Evolutionary conservation across 352 stramenopile genomes (phyloP).

Genomic region (Pseudoperonospora humuli): DNA sequence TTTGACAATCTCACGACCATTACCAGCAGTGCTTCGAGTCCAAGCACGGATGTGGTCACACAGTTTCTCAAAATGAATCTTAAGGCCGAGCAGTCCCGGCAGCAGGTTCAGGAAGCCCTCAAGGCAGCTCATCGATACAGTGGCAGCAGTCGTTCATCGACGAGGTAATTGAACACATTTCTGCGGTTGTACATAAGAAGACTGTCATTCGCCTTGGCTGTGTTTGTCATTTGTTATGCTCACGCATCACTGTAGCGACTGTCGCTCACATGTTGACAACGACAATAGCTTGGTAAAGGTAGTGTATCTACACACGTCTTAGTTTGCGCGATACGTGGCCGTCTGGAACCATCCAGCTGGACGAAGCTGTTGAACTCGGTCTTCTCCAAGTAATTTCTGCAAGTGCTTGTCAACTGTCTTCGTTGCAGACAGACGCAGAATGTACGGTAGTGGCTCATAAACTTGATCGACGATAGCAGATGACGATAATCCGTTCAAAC

Average conservation of each 20-base stretch:
- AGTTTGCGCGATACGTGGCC: constrained; percentile 30
- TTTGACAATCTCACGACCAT: constrained; percentile 10
- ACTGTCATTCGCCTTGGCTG: constrained; percentile 9
- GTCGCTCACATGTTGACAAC: no score
- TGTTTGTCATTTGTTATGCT: constrained; percentile 26
- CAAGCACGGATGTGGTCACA: constrained; percentile 48
- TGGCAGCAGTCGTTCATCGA: constrained; percentile 11
- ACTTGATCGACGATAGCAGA: constrained; percentile 44
- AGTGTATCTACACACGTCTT: neutral
- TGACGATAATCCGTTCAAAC: constrained; percentile 17
- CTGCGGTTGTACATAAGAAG: constrained; percentile 17
- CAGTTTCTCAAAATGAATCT: constrained; percentile 77
- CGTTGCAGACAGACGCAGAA: constrained; percentile 40
- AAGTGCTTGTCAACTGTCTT: constrained; percentile 59
- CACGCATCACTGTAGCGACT: constrained; percentile 4
- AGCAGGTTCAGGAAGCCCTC: constrained; percentile 55
- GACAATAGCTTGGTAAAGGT: constrained; percentile 6
- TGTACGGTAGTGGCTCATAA: constrained; percentile 49
- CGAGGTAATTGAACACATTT: constrained; percentile 29
- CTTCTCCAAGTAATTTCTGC: constrained; percentile 48
- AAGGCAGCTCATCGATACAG: constrained; percentile 42
- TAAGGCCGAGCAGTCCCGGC: constrained; percentile 53
- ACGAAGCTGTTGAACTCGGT: constrained; percentile 21
- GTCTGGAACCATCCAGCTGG: constrained; percentile 19
- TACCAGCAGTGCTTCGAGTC: constrained; percentile 7